Evolutionary conservation across 495 filamentous ascomycete genomes (phyloP), one percentile per base, ranked within the genome.

Genomic region (Emericellopsis terricola): DNA sequence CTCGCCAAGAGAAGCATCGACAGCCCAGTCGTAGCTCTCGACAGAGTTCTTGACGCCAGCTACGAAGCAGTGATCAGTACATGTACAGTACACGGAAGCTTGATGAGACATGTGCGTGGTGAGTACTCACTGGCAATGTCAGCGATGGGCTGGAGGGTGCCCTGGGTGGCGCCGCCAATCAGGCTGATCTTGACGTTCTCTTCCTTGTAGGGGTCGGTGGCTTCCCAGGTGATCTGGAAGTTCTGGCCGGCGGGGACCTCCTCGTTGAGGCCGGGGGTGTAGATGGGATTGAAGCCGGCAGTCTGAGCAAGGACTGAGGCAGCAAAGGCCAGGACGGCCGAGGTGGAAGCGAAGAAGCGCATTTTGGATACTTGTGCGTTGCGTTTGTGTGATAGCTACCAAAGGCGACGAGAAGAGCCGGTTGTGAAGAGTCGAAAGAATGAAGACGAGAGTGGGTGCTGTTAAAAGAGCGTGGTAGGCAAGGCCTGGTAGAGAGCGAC

Each of bases 251-350:
- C 55, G 28, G 51, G 39, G 24, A 66, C 43, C 36, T 43, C 34
- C 45, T 55, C 40, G 33, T 41, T 44, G 28, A 49, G 17, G 4
- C 37, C 32, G 13, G 62, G 62, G 40, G 45, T 48, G 38, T 31
- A 42, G 34, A 64, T 38, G 37, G 49, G 46, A 39, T 58, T 52
- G 44, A 56, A 66, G 33, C 53, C 57, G 3, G 38, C 28, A 31
- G 47, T 55, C 49, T 61, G 56, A 44, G 59, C 60, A 16, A 61
- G 29, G 38, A 43, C 55, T 29, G 48, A 43, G 44, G 41, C 43
- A 43, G 55, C 59, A 36, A 63, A 42, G 31, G 57, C 60, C 48
- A 64, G 41, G 50, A 56, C 31, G 37, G 62, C 40, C 28, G 58
- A 49, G 39, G 55, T 40, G 28, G 54, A 39, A 46, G 42, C 35